phyloP scores from a whole-genome alignment of 2,329 filamentous ascomycete species.

The Penicillium sumatraense region DNA sequence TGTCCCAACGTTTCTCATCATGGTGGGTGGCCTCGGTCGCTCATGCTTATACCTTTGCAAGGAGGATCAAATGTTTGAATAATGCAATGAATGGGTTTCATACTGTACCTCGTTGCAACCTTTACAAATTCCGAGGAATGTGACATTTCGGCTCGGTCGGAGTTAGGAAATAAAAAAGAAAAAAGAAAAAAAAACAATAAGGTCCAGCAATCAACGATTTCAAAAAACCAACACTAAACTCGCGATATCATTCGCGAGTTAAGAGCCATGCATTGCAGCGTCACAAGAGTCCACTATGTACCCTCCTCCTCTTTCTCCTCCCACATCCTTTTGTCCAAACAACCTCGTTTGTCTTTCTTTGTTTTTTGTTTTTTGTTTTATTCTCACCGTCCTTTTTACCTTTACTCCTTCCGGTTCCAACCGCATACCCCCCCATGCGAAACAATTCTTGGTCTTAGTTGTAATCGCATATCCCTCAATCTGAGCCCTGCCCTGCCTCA shows the following conservation, averaged over 20 bases:
- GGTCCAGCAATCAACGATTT: not conserved
- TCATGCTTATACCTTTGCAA: not conserved
- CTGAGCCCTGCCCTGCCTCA: not conserved
- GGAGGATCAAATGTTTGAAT: not conserved
- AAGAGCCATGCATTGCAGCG: not conserved
- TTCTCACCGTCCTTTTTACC: not conserved
- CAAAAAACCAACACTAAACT: not conserved
- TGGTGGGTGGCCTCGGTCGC: slow-evolving; percentile 1
- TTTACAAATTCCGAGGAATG: not conserved
- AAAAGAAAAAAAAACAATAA: not conserved
- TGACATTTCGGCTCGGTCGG: not conserved
- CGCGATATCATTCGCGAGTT: not conserved
- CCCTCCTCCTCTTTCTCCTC: too few relatives aligned
- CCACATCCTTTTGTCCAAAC: too few relatives aligned
- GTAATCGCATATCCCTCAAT: not conserved
- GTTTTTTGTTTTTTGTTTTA: not conserved
- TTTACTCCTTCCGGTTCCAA: not conserved
- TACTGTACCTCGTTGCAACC: not conserved
- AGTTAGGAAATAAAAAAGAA: not conserved
- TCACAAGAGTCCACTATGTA: not conserved
- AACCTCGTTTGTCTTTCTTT: not conserved
- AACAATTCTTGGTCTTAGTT: not conserved
- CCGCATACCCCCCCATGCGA: not conserved
- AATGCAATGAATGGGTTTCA: not conserved
- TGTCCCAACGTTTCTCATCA: slow-evolving; percentile 2